These are phyloP conservation scores for Pouteria campechiana DNA, from an alignment of 179 eudicot genomes.

Conservation along the genomic window DNA sequence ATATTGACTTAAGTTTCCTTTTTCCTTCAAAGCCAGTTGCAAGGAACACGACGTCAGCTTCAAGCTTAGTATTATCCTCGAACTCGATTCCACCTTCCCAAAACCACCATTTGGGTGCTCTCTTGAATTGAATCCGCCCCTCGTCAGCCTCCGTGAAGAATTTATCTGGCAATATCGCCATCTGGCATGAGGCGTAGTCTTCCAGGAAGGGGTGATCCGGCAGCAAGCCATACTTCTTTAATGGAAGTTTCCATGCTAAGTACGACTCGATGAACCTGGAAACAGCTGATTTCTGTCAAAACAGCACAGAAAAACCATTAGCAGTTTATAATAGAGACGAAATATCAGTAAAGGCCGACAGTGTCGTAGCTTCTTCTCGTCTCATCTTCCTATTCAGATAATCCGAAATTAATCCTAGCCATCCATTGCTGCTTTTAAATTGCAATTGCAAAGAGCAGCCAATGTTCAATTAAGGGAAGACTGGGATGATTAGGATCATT, in stretches of 20 bases:
- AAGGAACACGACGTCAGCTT: constrained; percentile 65
- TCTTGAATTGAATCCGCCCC: constrained; percentile 60
- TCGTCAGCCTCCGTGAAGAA: constrained; percentile 66
- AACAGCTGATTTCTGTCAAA: constrained; percentile 33
- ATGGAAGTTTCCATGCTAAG: constrained; percentile 58
- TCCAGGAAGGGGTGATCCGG: constrained; percentile 87
- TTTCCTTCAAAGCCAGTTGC: constrained; percentile 87
- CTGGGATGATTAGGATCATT: too few relatives aligned
- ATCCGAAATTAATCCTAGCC: too few relatives aligned
- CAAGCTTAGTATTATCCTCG: constrained; percentile 49
- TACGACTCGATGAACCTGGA: constrained; percentile 74
- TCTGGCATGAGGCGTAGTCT: constrained; percentile 90
- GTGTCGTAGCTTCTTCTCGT: too few relatives aligned
- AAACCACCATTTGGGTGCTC: constrained; percentile 59
- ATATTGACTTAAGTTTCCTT: constrained; percentile 44
- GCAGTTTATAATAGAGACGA: too few relatives aligned
- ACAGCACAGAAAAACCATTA: not conserved
- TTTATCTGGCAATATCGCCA: constrained; percentile 84
- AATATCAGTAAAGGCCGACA: too few relatives aligned
- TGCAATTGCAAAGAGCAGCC: too few relatives aligned
- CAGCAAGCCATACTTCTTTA: constrained; percentile 59
- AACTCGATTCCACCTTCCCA: constrained; percentile 63
- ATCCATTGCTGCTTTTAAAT: too few relatives aligned
- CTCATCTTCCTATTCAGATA: too few relatives aligned
- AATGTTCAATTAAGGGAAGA: too few relatives aligned